Conservation (phyloP, 1,284 basidiomycete genomes). For the Cutaneotrichosporon cyanovorans region DNA sequence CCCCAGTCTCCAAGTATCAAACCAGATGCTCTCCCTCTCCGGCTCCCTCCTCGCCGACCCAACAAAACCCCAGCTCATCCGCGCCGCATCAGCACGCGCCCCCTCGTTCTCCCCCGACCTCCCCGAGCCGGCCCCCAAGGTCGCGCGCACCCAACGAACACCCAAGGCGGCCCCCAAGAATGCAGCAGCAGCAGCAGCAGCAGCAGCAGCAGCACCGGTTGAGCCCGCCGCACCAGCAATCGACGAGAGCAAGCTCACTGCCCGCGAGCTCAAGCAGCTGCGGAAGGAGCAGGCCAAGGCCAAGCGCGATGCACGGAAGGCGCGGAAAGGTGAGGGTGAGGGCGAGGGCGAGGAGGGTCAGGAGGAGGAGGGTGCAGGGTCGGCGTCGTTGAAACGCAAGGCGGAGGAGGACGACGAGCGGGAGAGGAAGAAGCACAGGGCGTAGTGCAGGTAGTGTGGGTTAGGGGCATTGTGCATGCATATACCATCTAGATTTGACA, state of each 20-base stretch:
- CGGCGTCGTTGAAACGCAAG: constrained; percentile 24
- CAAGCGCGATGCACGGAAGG: constrained; percentile 38
- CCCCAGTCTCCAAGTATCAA: constrained; percentile 75
- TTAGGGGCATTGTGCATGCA: not conserved
- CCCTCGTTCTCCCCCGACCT: constrained; percentile 26
- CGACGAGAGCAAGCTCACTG: constrained; percentile 26
- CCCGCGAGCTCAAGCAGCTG: constrained; percentile 35
- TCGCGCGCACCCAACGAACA: not conserved
- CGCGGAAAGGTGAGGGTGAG: constrained; percentile 28
- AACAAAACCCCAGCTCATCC: constrained; percentile 56
- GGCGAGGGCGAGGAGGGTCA: constrained; percentile 6
- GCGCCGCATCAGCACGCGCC: constrained; percentile 27
- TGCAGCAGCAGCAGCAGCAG: constrained; percentile 3
- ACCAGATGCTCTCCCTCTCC: constrained; percentile 87
- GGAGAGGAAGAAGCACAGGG: constrained; percentile 34
- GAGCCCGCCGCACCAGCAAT: constrained; percentile 13
- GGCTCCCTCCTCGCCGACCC: constrained; percentile 84
- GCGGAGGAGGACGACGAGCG: constrained; percentile 18
- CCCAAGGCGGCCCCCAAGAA: constrained; percentile 8
- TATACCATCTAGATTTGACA: not conserved
- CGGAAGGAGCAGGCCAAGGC: constrained; percentile 38
- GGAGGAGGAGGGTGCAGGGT: constrained; percentile 11
- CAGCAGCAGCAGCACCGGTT: not conserved
- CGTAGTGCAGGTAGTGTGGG: not conserved
- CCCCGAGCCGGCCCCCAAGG: constrained; percentile 15